Base-by-base conservation (phyloP, 2,329 filamentous ascomycete species). In the Fusarium sp. region DNA sequence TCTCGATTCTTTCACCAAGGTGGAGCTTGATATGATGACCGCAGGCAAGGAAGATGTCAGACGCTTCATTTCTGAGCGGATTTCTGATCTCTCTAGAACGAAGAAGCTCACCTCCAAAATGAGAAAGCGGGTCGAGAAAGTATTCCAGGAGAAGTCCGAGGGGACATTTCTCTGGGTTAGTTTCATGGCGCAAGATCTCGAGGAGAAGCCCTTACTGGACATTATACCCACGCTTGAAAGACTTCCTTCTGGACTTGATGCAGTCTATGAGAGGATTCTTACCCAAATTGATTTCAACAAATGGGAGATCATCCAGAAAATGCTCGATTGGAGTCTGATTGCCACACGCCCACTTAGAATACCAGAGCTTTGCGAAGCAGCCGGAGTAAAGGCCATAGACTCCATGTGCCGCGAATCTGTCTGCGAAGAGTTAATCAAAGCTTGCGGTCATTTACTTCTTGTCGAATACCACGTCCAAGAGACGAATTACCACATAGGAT, bases 381-480 rank as follows among this genome's bases (percentile, higher is more conserved):
- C 46, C 3, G 14, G 13, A 2, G 41, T 68, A 2, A 0, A 57
- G 11, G 14, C 44, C 11, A 40, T n/a, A 0, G 2, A 44, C 9
- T 6, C 13, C 11, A 15, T 70, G 22, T 33, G 26, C 2, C 50
- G 52, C 5, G 53, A 64, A 17, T 7, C 26, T 9, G 33, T 51
- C 6, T 67, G 54, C 32, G 17, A 62, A 3, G 46, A 58, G 8
- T 20, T 45, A 7, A 9, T 56, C 6, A 6, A 8, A 2, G 32
- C 17, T 9, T 66, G 66, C 14, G 53, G 58, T 1, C 55, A 67
- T 20, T 19, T 70, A 3, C 67, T 68, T 28, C 54, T 33, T 10
- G 30, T 33, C 13, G 4, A 33, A 15, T 33, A 15, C 30, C 14
- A 30, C 28, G 28, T 13, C 1, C 3, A 30, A 11, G 28, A 30